A percentile compares a stretch with the other conserved stretches of the same genome.
These are phyloP conservation scores for Pseudonitzschia multistriata DNA, from an alignment of 108 stramenopile species.

Conservation along the genomic window DNA sequence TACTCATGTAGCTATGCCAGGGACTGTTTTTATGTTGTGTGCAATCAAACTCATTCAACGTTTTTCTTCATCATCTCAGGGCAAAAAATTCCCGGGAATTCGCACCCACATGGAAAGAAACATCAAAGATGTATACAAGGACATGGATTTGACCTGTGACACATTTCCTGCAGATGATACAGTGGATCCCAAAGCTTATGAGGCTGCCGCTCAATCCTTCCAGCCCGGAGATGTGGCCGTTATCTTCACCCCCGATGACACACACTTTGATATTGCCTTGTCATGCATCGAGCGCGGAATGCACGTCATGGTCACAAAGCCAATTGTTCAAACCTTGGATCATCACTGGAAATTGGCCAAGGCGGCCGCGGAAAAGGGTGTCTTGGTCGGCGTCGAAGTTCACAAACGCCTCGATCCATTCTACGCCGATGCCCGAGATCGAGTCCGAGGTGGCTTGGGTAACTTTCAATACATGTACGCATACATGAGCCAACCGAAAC, in stretches of 20 bases:
- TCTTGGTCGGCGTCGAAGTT: slow-evolving; percentile 93
- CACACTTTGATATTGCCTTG: slow-evolving; percentile 96
- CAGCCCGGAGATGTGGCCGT: slow-evolving; percentile 89
- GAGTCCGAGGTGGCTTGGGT: slow-evolving; percentile 73
- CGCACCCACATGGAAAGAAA: slow-evolving; percentile 89
- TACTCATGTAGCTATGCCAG: too few species aligned
- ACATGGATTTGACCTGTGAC: slow-evolving; percentile 89
- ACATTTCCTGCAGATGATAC: slow-evolving; percentile 91
- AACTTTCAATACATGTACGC: slow-evolving; percentile 96
- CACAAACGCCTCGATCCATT: slow-evolving; percentile 99
- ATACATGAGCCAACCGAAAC: slow-evolving; percentile 99
- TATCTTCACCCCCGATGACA: slow-evolving; percentile 99
- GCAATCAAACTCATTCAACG: too few species aligned
- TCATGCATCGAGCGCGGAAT: slow-evolving; percentile 86
- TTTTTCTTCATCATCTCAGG: too few species aligned
- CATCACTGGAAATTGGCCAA: slow-evolving; percentile 78
- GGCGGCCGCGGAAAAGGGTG: slow-evolving; percentile 81
- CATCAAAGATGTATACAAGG: slow-evolving; percentile 90
- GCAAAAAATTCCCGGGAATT: slow-evolving; percentile 96
- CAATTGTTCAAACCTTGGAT: slow-evolving; percentile 93
- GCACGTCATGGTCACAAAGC: slow-evolving; percentile 99
- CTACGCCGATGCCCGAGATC: slow-evolving; percentile 98
- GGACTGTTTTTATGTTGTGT: slow-evolving; percentile 12
- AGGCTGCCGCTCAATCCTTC: slow-evolving; percentile 65
- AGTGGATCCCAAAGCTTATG: slow-evolving; percentile 84